phyloP scores from a whole-genome alignment of 2,329 filamentous ascomycete genomes.

The Colletotrichum sublineola region DNA sequence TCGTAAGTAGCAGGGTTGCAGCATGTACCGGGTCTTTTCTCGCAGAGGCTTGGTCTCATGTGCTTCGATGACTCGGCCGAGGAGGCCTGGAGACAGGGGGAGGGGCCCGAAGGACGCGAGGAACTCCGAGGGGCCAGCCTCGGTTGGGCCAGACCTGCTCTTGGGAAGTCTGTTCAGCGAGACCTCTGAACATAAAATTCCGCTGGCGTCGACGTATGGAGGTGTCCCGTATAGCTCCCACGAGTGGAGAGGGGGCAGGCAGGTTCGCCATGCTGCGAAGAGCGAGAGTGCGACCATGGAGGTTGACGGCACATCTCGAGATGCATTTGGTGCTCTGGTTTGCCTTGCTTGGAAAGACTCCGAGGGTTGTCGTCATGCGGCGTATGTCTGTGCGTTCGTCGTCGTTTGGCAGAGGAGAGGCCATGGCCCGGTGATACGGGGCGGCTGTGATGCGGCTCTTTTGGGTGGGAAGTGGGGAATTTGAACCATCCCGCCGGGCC shows the following conservation, averaged over 20 bases:
- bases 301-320: neutral
- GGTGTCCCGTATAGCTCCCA: neutral
- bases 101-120: neutral
- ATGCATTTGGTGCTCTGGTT: neutral
- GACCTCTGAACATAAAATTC: neutral
- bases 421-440: neutral
- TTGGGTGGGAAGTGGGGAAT: neutral
- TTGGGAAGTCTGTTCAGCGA: neutral
- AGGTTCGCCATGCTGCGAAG: neutral
- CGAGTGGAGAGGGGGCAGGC: neutral
- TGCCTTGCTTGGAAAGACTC: neutral
- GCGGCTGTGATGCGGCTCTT: neutral
- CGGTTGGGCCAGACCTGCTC: neutral
- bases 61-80: conserved; percentile 4
- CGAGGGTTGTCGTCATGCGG: neutral
- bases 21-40: neutral
- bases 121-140: neutral
- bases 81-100: neutral
- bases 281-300: neutral
- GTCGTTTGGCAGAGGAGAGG: neutral
- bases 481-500: neutral
- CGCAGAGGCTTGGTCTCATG: neutral
- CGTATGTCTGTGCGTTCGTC: neutral
- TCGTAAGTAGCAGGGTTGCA: neutral
- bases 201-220: neutral